Evolutionary conservation across 495 filamentous ascomycete species (phyloP), one percentile per base, ranked within the genome.

Genomic region (Trichoderma erinaceum): DNA sequence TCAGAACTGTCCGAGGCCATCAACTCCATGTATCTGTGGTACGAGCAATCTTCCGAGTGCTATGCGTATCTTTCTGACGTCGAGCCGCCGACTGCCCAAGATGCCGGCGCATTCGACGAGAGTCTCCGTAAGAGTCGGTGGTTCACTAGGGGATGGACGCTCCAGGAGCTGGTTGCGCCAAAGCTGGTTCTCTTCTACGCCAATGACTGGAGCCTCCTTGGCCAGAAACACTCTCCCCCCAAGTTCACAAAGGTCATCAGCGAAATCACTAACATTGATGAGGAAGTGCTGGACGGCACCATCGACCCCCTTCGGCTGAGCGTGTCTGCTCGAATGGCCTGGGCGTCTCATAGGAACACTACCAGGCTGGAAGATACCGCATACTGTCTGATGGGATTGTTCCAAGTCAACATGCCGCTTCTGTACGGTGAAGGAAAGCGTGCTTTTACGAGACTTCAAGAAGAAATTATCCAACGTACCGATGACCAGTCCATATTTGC

Each of bases 1-100:
- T 78, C 78, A 12, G 81, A 83, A 69, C 71, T 83, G 10, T 74
- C 74, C 10, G 80, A 82, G 70, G 77, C 80, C 41, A 79, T 79
- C 41, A 81, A 80, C 69, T 78, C 76, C 32, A 81, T 81, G 79
- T 81, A 71, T 41, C 63, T 61, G 3, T 82, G 76, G 79, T 82
- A 82, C 68, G 63, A 71, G 27, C 64, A 71, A 3, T 70, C 79
- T 25, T 68, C n/a, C 4, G 65, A 77, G 15, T 83, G 81, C 69
- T 80, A 78, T 68, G 81, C 73, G 12, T 80, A 75, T 66, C 72
- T 83, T 8, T 65, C 69, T 8, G 79, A 83, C 66, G 64, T 43
- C 21, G 27, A n/a, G 13, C 46, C 46, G 16, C 16, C 18, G 46
- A 16, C 15, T 11, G 3, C 21, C 16, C 46, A 46, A 46, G 46